A percentile compares a stretch with the other conserved stretches of the same genome.
Evolutionary conservation across 2,329 filamentous ascomycete species (phyloP).

Genomic region (Alternaria conjuncta): DNA sequence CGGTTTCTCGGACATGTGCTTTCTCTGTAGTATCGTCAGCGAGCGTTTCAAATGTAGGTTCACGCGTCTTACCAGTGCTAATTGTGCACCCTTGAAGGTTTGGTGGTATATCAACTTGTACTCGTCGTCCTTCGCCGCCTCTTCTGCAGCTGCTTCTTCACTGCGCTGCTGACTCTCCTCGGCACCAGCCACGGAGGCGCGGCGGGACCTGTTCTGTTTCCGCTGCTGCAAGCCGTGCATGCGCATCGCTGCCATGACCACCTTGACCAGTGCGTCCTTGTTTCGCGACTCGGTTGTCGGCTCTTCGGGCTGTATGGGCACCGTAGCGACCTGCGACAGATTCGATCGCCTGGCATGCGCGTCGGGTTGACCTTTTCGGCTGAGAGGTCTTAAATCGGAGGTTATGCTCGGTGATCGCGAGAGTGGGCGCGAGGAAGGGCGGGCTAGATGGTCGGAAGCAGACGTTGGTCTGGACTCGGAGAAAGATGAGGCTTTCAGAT

Average conservation of each 20-base stretch:
- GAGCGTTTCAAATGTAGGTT: not conserved
- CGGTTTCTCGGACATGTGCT: slow-evolving; percentile 45
- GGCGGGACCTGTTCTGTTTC: slow-evolving; percentile 43
- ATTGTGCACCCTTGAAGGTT: slow-evolving; percentile 57
- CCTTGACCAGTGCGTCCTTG: slow-evolving; percentile 57
- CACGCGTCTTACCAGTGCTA: slow-evolving; percentile 49
- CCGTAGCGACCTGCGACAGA: slow-evolving; percentile 44
- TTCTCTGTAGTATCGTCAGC: slow-evolving; percentile 33
- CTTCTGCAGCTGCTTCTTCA: slow-evolving; percentile 33
- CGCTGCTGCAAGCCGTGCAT: slow-evolving; percentile 57
- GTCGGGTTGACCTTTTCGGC: slow-evolving; percentile 38
- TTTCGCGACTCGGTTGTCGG: slow-evolving; percentile 51
- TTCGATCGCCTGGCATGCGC: slow-evolving; percentile 37
- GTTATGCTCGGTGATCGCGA: slow-evolving; percentile 44
- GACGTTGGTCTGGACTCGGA: slow-evolving; percentile 35
- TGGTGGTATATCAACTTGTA: slow-evolving; percentile 62
- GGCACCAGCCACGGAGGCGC: slow-evolving; percentile 28
- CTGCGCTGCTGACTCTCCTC: slow-evolving; percentile 19
- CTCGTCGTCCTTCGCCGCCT: slow-evolving; percentile 54
- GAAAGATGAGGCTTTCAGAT: slow-evolving; percentile 26
- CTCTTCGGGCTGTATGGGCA: slow-evolving; percentile 38
- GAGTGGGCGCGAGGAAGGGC: slow-evolving; percentile 30
- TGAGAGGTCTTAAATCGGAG: slow-evolving; percentile 40
- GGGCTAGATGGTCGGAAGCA: slow-evolving; percentile 28
- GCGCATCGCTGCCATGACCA: slow-evolving; percentile 62